phyloP scores from a whole-genome alignment of 805 yeast genomes.

The Metschnikowia picachoensis region DNA sequence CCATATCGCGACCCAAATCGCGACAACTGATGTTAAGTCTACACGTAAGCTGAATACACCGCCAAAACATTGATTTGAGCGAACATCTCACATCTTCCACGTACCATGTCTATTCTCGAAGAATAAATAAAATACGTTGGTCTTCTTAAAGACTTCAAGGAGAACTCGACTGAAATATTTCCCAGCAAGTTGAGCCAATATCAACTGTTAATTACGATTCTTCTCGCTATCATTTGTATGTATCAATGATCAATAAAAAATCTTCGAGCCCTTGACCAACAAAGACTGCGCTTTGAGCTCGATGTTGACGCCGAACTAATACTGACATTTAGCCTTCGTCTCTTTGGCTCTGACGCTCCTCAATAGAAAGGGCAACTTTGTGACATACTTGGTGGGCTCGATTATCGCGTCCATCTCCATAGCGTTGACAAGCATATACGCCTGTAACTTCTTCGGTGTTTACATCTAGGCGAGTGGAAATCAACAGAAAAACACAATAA shows the following conservation, averaged over 20 bases:
- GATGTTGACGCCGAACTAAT: neutral
- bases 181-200: constrained; percentile 13
- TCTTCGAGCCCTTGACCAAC: too few species aligned
- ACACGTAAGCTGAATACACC: constrained; percentile 2
- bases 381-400: constrained; percentile 26
- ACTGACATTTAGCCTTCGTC: constrained; percentile 17
- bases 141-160: constrained; percentile 12
- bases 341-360: constrained; percentile 17
- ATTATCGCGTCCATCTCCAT: constrained; percentile 35
- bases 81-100: neutral
- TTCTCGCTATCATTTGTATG: constrained; percentile 16
- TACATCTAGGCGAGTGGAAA: constrained; percentile 26
- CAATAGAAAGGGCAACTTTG: constrained; percentile 13
- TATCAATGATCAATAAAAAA: neutral
- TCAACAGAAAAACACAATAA: too few species aligned
- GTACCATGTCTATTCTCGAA: constrained; percentile 4
- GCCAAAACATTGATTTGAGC: neutral
- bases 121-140: constrained; percentile 8
- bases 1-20: too few species aligned
- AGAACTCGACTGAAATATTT: constrained; percentile 11
- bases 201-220: constrained; percentile 14
- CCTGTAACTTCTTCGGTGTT: constrained; percentile 42
- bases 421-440: constrained; percentile 35
- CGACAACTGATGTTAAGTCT: neutral
- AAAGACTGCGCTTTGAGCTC: too few species aligned